phyloP scores from a whole-genome alignment of 1,284 basidiomycete genomes.

The Megacollybia platyphylla region DNA sequence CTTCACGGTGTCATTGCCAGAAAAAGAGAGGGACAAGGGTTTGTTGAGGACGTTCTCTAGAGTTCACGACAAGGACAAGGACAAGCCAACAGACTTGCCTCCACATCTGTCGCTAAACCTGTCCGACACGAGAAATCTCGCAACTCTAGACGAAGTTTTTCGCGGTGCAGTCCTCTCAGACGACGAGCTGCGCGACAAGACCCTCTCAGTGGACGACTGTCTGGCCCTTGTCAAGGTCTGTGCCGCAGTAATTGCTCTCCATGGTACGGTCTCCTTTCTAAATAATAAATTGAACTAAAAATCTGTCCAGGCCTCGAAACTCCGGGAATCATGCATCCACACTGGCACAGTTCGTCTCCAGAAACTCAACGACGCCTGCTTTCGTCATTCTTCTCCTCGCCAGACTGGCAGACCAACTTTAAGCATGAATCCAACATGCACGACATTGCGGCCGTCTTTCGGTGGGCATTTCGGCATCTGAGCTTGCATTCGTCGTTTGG shows the following conservation, averaged over 20 bases:
- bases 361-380: slow-evolving; percentile 55
- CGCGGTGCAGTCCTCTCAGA: slow-evolving; percentile 49
- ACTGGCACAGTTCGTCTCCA: slow-evolving; percentile 64
- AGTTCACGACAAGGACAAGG: slow-evolving; percentile 35
- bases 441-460: slow-evolving; percentile 65
- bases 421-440: slow-evolving; percentile 41
- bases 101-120: slow-evolving; percentile 54
- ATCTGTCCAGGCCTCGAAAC: slow-evolving; percentile 47
- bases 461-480: slow-evolving; percentile 67
- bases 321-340: slow-evolving; percentile 69
- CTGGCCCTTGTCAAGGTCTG: slow-evolving; percentile 51
- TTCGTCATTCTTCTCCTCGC: slow-evolving; percentile 56
- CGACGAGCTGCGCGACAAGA: slow-evolving; percentile 22
- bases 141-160: slow-evolving; percentile 29
- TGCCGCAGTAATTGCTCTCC: slow-evolving; percentile 44
- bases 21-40: slow-evolving; percentile 20
- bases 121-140: slow-evolving; percentile 31
- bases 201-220: slow-evolving; percentile 37
- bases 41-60: slow-evolving; percentile 16
- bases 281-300: slow-evolving; percentile 3
- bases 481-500: slow-evolving; percentile 49
- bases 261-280: slow-evolving; percentile 24
- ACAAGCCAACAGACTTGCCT: slow-evolving; percentile 11
- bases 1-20: slow-evolving; percentile 15
- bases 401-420: slow-evolving; percentile 29